Evolutionary conservation across 2,329 filamentous ascomycete genomes (phyloP).

Genomic region (Aspergillus felis): DNA sequence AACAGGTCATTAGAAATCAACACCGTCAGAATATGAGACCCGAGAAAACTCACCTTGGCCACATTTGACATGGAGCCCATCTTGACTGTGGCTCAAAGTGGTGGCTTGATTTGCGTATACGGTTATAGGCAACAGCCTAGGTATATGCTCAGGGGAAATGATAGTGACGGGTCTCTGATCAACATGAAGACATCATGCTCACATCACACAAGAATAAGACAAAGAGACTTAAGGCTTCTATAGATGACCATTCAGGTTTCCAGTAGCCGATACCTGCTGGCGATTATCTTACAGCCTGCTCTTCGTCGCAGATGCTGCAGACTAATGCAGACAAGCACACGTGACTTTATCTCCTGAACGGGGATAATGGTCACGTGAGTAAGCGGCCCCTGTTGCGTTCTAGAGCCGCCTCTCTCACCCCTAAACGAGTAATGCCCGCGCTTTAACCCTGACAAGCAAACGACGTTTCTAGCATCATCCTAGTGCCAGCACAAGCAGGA

Average conservation of each 20-base stretch:
- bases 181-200: not conserved
- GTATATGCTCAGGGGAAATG: not conserved
- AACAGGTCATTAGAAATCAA: constrained; percentile 2
- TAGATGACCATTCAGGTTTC: not conserved
- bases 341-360: not conserved
- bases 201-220: not conserved
- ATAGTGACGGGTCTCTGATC: not conserved
- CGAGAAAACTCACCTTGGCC: constrained; percentile 23
- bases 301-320: not conserved
- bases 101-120: not conserved
- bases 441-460: constrained; percentile 13
- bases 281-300: not conserved
- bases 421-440: constrained; percentile 8
- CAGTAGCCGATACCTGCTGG: not conserved
- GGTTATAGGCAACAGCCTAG: not conserved
- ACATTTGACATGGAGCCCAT: constrained; percentile 31
- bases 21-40: not conserved
- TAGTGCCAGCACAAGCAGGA: not conserved
- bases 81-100: not conserved
- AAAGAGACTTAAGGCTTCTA: not conserved
- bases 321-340: not conserved
- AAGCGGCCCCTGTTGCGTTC: constrained; percentile 16
- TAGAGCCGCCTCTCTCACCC: constrained; percentile 17
- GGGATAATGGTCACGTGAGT: constrained; percentile 10
- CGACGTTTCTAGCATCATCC: not conserved